These are phyloP conservation scores for Bolboschoenoplectus hybrid DNA, from an alignment of 202 grass and related monocot species.

Conservation along the genomic window DNA sequence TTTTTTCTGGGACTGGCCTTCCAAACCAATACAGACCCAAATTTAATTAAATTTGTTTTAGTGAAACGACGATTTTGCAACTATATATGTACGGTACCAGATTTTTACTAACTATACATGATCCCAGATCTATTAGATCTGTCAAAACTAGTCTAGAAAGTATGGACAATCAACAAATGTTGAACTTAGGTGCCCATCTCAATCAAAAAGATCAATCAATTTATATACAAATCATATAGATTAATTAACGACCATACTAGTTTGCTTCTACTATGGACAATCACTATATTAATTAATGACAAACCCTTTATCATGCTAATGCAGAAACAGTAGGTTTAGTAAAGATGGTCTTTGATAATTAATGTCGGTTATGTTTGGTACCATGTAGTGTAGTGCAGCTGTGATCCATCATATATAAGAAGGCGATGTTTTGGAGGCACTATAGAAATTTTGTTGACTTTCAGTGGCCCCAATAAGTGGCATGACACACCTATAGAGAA, in stretches of 20 bases:
- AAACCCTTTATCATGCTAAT: background rate
- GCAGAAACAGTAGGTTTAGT: background rate
- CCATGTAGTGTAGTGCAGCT: background rate
- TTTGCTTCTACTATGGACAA: conserved; percentile 9
- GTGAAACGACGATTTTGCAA: no score
- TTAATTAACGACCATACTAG: background rate
- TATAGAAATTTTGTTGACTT: background rate
- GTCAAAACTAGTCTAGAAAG: background rate
- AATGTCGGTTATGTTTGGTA: background rate
- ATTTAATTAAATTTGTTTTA: no score
- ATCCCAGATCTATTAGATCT: background rate
- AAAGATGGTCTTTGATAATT: background rate
- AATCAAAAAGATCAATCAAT: background rate
- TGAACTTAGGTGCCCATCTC: background rate
- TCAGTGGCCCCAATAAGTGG: no score
- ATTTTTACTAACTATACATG: background rate
- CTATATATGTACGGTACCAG: background rate
- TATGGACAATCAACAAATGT: background rate
- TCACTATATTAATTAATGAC: background rate
- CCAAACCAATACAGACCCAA: no score
- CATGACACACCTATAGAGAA: background rate
- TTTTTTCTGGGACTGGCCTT: background rate
- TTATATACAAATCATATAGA: background rate
- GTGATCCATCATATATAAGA: conserved; percentile 6
- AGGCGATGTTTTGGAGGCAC: background rate